Evolutionary conservation across 2,329 filamentous ascomycete genomes (phyloP), one percentile per base, ranked within the genome.

Genomic region (Colletotrichum chlorophyti): DNA sequence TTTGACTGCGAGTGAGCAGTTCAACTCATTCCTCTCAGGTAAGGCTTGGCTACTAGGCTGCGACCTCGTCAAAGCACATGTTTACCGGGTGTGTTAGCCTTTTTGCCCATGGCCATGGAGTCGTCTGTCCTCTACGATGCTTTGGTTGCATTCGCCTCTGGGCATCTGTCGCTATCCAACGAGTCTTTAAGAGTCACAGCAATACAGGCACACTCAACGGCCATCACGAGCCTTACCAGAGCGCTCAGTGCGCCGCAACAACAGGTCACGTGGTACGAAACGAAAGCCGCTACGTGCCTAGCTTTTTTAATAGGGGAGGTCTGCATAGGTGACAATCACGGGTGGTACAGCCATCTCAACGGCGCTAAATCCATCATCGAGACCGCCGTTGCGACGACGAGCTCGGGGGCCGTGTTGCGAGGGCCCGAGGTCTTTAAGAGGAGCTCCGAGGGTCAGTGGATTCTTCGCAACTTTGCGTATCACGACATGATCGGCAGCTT

Each of bases 391-490:
- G 50, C 27, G 1, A 11, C 27, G 5, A 26, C 45, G 3, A 53
- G 49, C 14, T 34, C 37, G 4, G 59, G 59, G 3, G 35, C 9
- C 0, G 23, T 37, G n/a, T 11, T 63, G 11, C 35, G 15, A 6
- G 61, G 59, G 3, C 51, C 53, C 2, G 61, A 60, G 7, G 54
- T 50, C 24, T 60, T 63, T 40, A 60, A 57, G 15, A 45, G 34
- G 31, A 60, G 57, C 8, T 51, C 47, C 3, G 62, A 64, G 5
- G 62, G 62, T 2, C 60, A 59, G 35, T 64, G 62, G 62, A 50
- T 64, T 11, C 55, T 64, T 5, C 55, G 62, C 9, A 63, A 64
- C 26, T 64, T 64, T 48, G 62, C 62, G 2, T 64, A 64, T 34
- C 62, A 64, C 40, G 62, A 64, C 37, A 60, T 60, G 3, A 46